These are phyloP conservation scores for Chytriomyces sp. DNA, from an alignment of 192 early-diverging fungal genomes.

Conservation along the genomic window DNA sequence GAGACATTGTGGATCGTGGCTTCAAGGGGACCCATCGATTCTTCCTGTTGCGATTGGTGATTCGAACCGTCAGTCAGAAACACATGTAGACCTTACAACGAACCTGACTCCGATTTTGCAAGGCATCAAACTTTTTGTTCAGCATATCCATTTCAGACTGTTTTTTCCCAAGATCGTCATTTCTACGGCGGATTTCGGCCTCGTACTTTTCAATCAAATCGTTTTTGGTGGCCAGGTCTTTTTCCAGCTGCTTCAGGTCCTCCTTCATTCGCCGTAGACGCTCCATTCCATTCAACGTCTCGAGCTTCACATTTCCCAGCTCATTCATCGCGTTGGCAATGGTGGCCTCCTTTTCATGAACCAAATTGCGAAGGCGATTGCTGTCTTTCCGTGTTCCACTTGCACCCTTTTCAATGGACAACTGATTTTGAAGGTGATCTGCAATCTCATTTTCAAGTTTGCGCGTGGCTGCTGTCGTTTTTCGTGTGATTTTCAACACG, in stretches of 20 bases:
- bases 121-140: slow-evolving; percentile 63
- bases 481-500: slow-evolving; percentile 45
- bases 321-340: slow-evolving; percentile 59
- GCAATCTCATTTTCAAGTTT: slow-evolving; percentile 57
- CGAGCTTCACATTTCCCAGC: slow-evolving; percentile 47
- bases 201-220: slow-evolving; percentile 64
- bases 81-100: no score
- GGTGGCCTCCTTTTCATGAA: slow-evolving; percentile 61
- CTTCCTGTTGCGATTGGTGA: slow-evolving; percentile 40
- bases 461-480: slow-evolving; percentile 31
- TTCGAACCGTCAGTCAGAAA: not conserved
- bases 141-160: slow-evolving; percentile 62
- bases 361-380: slow-evolving; percentile 44
- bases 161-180: slow-evolving; percentile 63
- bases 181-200: slow-evolving; percentile 57
- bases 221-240: slow-evolving; percentile 52
- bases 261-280: slow-evolving; percentile 44
- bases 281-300: slow-evolving; percentile 42
- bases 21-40: slow-evolving; percentile 61
- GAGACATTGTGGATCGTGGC: slow-evolving; percentile 65
- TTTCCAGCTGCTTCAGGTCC: slow-evolving; percentile 39
- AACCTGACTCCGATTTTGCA: slow-evolving; percentile 52
- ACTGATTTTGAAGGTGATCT: slow-evolving; percentile 57
- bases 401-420: slow-evolving; percentile 56
- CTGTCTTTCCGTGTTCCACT: slow-evolving; percentile 47